These are phyloP conservation scores for Apiospora pterosperma DNA, from an alignment of 2,329 filamentous ascomycete genomes.

Conservation along the genomic window DNA sequence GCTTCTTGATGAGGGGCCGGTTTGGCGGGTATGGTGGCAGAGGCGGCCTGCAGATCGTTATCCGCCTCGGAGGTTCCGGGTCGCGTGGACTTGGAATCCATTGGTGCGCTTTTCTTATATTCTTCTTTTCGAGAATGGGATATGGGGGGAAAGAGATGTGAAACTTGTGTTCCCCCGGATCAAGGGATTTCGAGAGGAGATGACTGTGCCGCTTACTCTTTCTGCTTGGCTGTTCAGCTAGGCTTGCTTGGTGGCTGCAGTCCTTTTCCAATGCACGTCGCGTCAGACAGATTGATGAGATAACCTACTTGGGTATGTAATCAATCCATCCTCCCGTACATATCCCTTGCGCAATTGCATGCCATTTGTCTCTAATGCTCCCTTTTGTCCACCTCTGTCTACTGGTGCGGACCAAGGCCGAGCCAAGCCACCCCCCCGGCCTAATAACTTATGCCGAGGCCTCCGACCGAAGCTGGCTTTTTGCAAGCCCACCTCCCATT, in stretches of 20 bases:
- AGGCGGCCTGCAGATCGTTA: neutral
- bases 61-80: neutral
- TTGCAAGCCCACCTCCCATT: neutral
- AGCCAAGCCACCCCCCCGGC: neutral
- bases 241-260: neutral
- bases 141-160: neutral
- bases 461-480: neutral
- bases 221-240: neutral
- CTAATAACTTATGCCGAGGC: neutral
- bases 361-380: no score
- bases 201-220: neutral
- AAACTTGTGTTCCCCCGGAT: no score
- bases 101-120: neutral
- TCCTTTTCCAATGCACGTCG: neutral
- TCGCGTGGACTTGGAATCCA: neutral
- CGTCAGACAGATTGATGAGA: neutral
- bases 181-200: neutral
- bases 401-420: neutral
- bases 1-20: neutral
- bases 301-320: neutral
- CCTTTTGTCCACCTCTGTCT: no score
- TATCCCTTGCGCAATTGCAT: no score
- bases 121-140: neutral
- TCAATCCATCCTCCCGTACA: no score
- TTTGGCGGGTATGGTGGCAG: neutral